Base-by-base conservation (phyloP, 371 early-diverging fungal genomes). In the Apophysomyces elegans region DNA sequence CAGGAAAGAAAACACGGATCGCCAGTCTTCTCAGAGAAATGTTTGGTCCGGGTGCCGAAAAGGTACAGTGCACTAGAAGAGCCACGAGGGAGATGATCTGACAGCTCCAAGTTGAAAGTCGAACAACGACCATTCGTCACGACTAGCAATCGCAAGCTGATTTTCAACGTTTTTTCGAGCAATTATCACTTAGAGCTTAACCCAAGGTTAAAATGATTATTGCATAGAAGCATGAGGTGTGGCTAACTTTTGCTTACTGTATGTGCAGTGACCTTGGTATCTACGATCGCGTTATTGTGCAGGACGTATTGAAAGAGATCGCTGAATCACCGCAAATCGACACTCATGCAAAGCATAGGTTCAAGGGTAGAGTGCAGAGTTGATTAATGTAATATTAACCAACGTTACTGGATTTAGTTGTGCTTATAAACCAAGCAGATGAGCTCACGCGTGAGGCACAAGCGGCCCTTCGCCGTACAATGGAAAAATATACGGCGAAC, bases 251-350 rank as follows among this genome's bases (percentile, higher is more conserved):
- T 12, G 16, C 32, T 32, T 13, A 1, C 21, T 58, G 4, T 16
- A 11, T 7, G 67, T 8, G 7, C 11, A 88, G 93, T 73, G 99
- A 99, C 76, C 91, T 97, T 13, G 99, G 99, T 11, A 88, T 86
- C 45, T 89, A 96, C 68, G 99, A 99, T 86, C 94, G 98, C 59
- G 82, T 95, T 16, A 91, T 99, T 61, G 89, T 99, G 44, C 99
- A 99, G 79, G 96, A 96, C 60, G 83, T 99, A 37, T 94, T 99
- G 72, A 99, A 99, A 77, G 96, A 96, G 67, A 86, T 98, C 18
- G 99, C 99, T 60, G 98, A 99, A 82, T 96, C 97, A n/a, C 96
- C 95, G 75, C 98, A 98, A 68, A 89, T 99, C 18, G 92, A 95
- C 70, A 72, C 88, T 5, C 81, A 85, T 9, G 91, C 96, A 6